Evolutionary conservation across 1,284 basidiomycete species (phyloP).

Genomic region (Cryptococcus amylolentus): DNA sequence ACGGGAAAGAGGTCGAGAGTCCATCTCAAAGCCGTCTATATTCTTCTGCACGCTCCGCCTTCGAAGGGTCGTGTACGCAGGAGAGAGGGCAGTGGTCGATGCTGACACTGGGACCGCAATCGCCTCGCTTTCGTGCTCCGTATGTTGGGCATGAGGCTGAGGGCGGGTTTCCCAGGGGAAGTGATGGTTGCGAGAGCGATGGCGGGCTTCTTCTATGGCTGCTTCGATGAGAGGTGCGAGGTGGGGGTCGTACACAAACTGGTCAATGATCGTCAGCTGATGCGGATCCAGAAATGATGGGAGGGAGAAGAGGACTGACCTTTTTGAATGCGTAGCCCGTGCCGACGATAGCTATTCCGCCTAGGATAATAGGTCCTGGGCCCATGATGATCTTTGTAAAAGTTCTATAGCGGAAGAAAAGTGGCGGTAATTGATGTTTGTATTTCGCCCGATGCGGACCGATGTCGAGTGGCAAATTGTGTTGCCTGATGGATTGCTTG

Average conservation of each 20-base stretch:
- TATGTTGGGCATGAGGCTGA: slow-evolving; percentile 5
- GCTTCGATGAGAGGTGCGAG: slow-evolving; percentile 40
- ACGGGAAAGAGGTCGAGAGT: background rate
- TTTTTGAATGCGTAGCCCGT: slow-evolving; percentile 46
- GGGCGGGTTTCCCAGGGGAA: slow-evolving; percentile 1
- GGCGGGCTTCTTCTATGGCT: slow-evolving; percentile 22
- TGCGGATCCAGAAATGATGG: background rate
- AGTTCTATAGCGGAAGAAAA: background rate
- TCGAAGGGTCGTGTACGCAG: background rate
- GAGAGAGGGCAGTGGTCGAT: background rate
- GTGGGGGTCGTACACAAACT: slow-evolving; percentile 47
- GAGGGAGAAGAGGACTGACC: slow-evolving; percentile 16
- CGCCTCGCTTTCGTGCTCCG: slow-evolving; percentile 1
- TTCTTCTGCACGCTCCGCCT: background rate
- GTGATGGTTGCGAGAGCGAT: background rate
- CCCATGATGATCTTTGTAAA: slow-evolving; percentile 17
- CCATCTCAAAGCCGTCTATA: too few relatives aligned
- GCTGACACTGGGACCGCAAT: background rate
- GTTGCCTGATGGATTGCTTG: too few relatives aligned
- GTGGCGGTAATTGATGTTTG: background rate
- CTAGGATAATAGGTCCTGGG: slow-evolving; percentile 19
- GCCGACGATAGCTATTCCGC: slow-evolving; percentile 38
- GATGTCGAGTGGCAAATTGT: too few relatives aligned
- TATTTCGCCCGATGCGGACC: background rate
- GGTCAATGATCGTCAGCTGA: background rate